Conservation (phyloP, 345 rosid species). For the Turnera subulata region DNA sequence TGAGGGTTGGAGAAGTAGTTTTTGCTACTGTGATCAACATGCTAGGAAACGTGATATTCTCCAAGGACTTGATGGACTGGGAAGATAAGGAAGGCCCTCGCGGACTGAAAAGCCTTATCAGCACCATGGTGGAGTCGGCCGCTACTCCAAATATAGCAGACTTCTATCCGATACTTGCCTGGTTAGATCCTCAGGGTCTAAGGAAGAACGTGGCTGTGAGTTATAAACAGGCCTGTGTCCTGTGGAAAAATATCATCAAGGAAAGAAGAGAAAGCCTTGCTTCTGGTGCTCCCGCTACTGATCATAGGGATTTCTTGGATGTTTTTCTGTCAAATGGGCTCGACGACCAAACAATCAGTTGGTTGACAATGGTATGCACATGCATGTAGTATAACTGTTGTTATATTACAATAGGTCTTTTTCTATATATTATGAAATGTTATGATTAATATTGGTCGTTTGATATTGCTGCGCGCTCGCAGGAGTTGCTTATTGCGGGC, state of each 20-base stretch:
- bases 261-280: slow-evolving; percentile 11
- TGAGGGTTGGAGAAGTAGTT: slow-evolving; percentile 10
- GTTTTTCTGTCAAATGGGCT: slow-evolving; percentile 9
- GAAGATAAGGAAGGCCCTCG: not conserved
- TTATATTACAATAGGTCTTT: not conserved
- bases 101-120: not conserved
- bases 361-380: too few species aligned
- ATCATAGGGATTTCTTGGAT: slow-evolving; percentile 26
- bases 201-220: slow-evolving; percentile 2
- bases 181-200: slow-evolving; percentile 18
- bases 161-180: too few species aligned
- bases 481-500: slow-evolving; percentile 23
- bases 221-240: not conserved
- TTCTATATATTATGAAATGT: not conserved
- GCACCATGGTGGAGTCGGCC: slow-evolving; percentile 8
- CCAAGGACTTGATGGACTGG: not conserved
- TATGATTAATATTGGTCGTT: not conserved
- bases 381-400: too few species aligned
- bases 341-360: slow-evolving; percentile 15
- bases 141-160: slow-evolving; percentile 12
- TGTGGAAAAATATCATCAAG: slow-evolving; percentile 8
- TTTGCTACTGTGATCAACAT: not conserved
- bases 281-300: not conserved
- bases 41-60: not conserved
- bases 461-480: not conserved